Conservation (phyloP, 176 grass and related monocot genomes). For the Panicum miliaceum region DNA sequence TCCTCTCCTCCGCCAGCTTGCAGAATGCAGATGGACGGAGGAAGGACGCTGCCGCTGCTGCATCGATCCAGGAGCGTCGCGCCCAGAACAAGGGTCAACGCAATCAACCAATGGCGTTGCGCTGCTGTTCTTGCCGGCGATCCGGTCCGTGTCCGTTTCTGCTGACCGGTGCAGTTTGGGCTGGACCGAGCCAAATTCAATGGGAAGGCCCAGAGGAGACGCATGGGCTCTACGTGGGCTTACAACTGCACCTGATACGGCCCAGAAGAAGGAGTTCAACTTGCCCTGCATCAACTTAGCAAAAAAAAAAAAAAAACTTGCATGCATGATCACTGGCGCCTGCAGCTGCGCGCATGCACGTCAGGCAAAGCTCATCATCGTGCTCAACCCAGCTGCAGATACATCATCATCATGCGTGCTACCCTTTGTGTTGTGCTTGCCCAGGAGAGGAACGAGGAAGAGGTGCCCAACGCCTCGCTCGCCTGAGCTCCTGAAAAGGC, state of each 20-base stretch:
- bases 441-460: background rate
- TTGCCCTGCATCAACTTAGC: too few relatives aligned
- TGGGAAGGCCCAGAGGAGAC: background rate
- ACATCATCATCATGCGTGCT: slow-evolving; percentile 4
- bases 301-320: too few relatives aligned
- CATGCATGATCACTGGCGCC: background rate
- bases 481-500: background rate
- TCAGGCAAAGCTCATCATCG: background rate
- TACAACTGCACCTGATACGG: background rate
- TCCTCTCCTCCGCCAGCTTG: too few relatives aligned
- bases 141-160: background rate
- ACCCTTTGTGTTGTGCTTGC: background rate
- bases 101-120: background rate
- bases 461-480: background rate
- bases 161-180: background rate
- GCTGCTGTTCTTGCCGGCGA: background rate
- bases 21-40: too few relatives aligned
- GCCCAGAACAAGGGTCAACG: background rate
- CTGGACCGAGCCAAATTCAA: background rate
- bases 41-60: background rate
- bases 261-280: background rate
- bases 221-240: background rate
- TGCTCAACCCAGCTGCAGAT: background rate
- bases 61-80: background rate
- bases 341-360: background rate